Base-by-base conservation (phyloP, 805 yeast species). In the Candida loeiensis region DNA sequence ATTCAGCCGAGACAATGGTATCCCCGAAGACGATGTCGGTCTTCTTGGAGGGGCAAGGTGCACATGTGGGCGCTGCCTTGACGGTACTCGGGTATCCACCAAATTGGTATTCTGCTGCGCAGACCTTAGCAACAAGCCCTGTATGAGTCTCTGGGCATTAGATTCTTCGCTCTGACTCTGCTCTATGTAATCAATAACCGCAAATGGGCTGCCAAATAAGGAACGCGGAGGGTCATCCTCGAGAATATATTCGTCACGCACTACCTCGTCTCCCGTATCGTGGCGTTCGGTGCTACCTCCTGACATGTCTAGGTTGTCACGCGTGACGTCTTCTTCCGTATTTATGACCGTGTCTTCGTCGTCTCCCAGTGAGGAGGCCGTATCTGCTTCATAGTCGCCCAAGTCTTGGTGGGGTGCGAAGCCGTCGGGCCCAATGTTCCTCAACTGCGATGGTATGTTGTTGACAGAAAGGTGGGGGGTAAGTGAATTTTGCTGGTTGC, bases 1-100 rank as follows among this genome's bases (percentile, higher is more conserved):
- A 44, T 64, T 63, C 37, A 59, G 69, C 7, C 69, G 46, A 19
- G 59, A 44, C 22, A 64, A 52, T 0, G 66, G 61, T 6, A 59
- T 40, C 11, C 51, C 62, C 7, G 37, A 34, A 9, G 31, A 28
- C 16, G 31, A 15, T 5, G 31, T 11, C 31, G 5, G 18, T 15
- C 31, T 27, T 13, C 31, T 13, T 6, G 13, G 28, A 5, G 31
- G 17, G 13, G 31, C 17, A 5, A 14, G 15, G 31, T 27, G 6
- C 6, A 14, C 31, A 14, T 11, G 31, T 5, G 17, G 17, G 17
- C 31, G 16, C 17, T 11, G 31, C 4, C 31, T 27, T 21, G 29
- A 34, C 2, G 33, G 34, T 11, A 36, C 18, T n/a, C 27, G 12
- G 5, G 39, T 28, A 21, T 37, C 40, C 15, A 21, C 20, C 24